phyloP scores from a whole-genome alignment of 306 rosid genomes.

The Quercus mongolica region DNA sequence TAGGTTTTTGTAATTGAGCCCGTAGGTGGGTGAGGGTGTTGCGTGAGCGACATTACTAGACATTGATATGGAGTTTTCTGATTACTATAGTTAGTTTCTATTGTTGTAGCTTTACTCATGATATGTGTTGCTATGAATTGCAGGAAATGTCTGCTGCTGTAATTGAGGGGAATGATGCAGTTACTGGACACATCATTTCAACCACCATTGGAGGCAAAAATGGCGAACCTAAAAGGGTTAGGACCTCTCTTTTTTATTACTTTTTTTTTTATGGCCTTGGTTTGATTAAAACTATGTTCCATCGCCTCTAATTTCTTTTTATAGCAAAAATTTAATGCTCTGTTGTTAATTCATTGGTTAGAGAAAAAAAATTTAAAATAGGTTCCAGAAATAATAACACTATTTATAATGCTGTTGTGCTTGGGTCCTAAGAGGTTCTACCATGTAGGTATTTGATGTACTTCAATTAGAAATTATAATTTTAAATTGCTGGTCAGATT shows the following conservation, averaged over 20 bases:
- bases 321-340: neutral
- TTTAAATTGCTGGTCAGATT: constrained; percentile 13
- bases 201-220: constrained; percentile 96
- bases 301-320: neutral
- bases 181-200: constrained; percentile 90
- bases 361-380: neutral
- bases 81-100: neutral
- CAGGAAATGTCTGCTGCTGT: constrained; percentile 85
- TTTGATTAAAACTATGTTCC: neutral
- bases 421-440: neutral
- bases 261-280: neutral
- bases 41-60: constrained; percentile 4
- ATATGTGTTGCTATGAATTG: constrained; percentile 24
- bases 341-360: neutral
- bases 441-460: neutral
- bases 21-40: neutral
- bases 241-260: constrained; percentile 10
- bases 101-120: neutral
- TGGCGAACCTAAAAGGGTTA: constrained; percentile 90
- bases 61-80: constrained; percentile 7
- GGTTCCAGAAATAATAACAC: neutral
- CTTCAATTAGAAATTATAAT: neutral
- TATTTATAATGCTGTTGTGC: neutral
- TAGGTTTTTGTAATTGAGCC: neutral
- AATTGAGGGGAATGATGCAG: constrained; percentile 69